phyloP scores from a whole-genome alignment of 2,329 filamentous ascomycete species.

The Trichoderma atroviride region DNA sequence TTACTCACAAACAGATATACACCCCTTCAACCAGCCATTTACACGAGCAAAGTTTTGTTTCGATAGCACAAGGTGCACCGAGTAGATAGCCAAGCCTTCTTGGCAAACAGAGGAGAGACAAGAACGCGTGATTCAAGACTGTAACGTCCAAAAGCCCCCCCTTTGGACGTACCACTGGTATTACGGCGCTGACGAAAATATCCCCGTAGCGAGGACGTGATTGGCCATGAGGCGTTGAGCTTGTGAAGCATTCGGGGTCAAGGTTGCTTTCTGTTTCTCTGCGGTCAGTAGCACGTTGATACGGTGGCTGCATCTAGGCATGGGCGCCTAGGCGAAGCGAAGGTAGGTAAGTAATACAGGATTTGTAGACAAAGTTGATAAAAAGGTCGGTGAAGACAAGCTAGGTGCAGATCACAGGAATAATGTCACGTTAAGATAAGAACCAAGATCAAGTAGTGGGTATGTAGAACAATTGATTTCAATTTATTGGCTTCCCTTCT shows the following conservation, averaged over 20 bases:
- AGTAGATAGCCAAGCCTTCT: background rate
- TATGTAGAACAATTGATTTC: background rate
- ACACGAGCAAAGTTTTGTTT: background rate
- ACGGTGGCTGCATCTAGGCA: background rate
- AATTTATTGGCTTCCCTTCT: conserved; percentile 14
- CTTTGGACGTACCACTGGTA: conserved; percentile 1
- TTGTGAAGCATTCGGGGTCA: conserved; percentile 15
- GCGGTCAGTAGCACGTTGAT: background rate
- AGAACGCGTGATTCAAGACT: background rate
- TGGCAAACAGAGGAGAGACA: background rate
- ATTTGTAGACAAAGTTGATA: background rate
- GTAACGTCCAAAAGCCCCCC: background rate
- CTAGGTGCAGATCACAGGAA: background rate
- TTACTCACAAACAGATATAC: background rate
- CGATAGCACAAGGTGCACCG: background rate
- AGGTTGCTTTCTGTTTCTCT: background rate
- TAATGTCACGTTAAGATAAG: background rate
- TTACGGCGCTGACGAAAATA: conserved; percentile 8
- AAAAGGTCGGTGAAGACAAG: background rate
- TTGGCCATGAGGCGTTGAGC: background rate
- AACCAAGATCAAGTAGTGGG: background rate
- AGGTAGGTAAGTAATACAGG: background rate
- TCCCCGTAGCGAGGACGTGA: conserved; percentile 9
- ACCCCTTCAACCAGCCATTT: background rate
- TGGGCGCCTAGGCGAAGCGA: background rate